phyloP scores from a whole-genome alignment of 2,329 filamentous ascomycete genomes.

The Epichloe coenophiala region DNA sequence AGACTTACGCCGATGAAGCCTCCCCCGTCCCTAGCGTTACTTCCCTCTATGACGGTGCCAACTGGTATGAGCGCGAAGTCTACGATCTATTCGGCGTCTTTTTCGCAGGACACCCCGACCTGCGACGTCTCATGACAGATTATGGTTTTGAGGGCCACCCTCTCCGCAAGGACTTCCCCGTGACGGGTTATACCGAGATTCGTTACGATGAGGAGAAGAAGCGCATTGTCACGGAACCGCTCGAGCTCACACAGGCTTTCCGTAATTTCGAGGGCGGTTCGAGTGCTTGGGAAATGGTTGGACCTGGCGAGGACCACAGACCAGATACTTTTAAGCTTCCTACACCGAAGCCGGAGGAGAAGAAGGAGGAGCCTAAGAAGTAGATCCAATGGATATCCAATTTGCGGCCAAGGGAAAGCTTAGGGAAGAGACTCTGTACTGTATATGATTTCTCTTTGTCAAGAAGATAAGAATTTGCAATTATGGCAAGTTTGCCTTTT shows the following conservation, averaged over 20 bases:
- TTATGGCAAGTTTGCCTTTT: not conserved
- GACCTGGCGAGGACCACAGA: conserved; percentile 59
- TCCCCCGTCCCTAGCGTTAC: conserved; percentile 89
- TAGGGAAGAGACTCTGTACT: conserved; percentile 2
- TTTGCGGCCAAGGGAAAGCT: not conserved
- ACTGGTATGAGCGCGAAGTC: conserved; percentile 97
- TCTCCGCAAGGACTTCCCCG: conserved; percentile 90
- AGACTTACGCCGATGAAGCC: conserved; percentile 96
- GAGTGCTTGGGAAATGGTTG: conserved; percentile 54
- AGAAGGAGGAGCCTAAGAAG: conserved; percentile 86
- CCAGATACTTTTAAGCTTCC: conserved; percentile 89
- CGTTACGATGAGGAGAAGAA: conserved; percentile 99
- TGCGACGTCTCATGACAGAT: conserved; percentile 97
- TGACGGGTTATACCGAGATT: conserved; percentile 96
- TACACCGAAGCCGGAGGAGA: conserved; percentile 86
- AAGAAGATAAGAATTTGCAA: conserved; percentile 1
- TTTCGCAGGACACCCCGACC: conserved; percentile 87
- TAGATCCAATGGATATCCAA: conserved; percentile 29
- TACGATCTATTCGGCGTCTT: conserved; percentile 98
- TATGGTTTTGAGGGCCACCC: conserved; percentile 98
- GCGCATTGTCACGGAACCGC: conserved; percentile 91
- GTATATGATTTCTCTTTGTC: conserved; percentile 6
- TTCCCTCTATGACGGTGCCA: conserved; percentile 82
- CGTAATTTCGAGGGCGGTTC: conserved; percentile 92
- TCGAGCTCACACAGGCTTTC: conserved; percentile 97